These are phyloP conservation scores for Dactylis glomerata DNA, from an alignment of 176 grass and related monocot species.

Conservation along the genomic window DNA sequence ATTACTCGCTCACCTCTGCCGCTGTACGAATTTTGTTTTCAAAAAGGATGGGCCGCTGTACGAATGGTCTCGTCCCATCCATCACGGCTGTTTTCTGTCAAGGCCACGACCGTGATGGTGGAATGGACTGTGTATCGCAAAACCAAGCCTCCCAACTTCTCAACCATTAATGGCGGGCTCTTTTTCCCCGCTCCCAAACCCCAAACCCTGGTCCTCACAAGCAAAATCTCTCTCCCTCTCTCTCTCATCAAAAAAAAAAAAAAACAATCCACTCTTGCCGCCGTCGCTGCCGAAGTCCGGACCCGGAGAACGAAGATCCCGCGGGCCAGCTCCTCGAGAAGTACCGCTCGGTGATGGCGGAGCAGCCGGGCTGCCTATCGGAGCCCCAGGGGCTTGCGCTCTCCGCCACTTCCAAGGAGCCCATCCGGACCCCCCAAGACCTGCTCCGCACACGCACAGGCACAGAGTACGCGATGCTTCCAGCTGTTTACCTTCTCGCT, in stretches of 20 bases:
- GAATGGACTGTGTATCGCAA: too few relatives aligned
- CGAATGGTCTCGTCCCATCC: too few relatives aligned
- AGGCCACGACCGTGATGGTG: too few relatives aligned
- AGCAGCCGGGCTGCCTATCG: slow-evolving; percentile 23
- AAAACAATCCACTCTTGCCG: neutral
- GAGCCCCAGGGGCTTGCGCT: slow-evolving; percentile 59
- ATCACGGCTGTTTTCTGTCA: too few relatives aligned
- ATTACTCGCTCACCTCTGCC: too few relatives aligned
- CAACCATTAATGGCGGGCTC: neutral
- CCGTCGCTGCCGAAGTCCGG: slow-evolving; percentile 17
- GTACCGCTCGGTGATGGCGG: slow-evolving; percentile 46
- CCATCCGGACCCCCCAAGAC: slow-evolving; percentile 2
- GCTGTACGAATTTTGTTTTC: too few relatives aligned
- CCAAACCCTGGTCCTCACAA: too few relatives aligned
- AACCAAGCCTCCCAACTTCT: neutral
- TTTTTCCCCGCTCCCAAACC: neutral
- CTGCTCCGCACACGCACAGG: too few relatives aligned
- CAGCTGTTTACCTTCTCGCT: neutral
- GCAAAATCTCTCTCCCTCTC: too few relatives aligned
- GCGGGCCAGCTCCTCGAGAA: slow-evolving; percentile 54
- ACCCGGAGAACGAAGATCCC: slow-evolving; percentile 63
- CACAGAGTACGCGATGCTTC: neutral
- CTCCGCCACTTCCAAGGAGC: slow-evolving; percentile 54
- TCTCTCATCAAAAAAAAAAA: too few relatives aligned
- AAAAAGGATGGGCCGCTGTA: too few relatives aligned